Evolutionary conservation across 2,329 filamentous ascomycete species (phyloP).

Genomic region (Ophiocordyceps robertsii): DNA sequence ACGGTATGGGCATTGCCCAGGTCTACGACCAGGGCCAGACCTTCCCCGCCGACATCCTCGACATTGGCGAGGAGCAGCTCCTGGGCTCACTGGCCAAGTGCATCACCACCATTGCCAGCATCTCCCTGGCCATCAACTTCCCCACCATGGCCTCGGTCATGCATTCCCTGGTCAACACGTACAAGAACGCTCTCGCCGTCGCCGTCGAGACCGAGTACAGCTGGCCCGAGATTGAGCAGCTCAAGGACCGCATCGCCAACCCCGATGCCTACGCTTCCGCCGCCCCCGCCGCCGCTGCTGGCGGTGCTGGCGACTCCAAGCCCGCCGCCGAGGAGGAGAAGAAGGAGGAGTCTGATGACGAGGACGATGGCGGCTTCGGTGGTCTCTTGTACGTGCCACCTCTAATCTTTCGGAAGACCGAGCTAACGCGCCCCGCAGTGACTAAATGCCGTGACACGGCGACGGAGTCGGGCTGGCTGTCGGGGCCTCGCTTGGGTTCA

Average conservation of each 20-base stretch:
- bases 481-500: conserved; percentile 29
- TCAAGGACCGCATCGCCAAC: conserved; percentile 99
- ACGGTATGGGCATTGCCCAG: conserved; percentile 92
- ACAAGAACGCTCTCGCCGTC: conserved; percentile 92
- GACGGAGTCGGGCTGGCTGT: conserved; percentile 26
- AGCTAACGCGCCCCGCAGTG: conserved; percentile 32
- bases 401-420: background rate
- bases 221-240: conserved; percentile 91
- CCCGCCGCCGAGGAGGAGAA: conserved; percentile 49
- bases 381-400: conserved; percentile 53
- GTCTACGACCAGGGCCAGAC: conserved; percentile 97
- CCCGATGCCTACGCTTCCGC: conserved; percentile 87
- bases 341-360: conserved; percentile 55
- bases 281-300: conserved; percentile 55
- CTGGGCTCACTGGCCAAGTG: conserved; percentile 69
- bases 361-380: conserved; percentile 61
- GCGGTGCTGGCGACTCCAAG: conserved; percentile 31
- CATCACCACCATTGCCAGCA: conserved; percentile 73
- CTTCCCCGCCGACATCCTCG: conserved; percentile 74
- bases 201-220: conserved; percentile 82
- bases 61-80: conserved; percentile 91
- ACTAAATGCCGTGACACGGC: conserved; percentile 32
- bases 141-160: conserved; percentile 92
- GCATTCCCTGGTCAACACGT: conserved; percentile 91
- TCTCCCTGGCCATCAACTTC: conserved; percentile 90